These are phyloP conservation scores for Candida andamanensis DNA, from an alignment of 805 yeast genomes.

Conservation along the genomic window DNA sequence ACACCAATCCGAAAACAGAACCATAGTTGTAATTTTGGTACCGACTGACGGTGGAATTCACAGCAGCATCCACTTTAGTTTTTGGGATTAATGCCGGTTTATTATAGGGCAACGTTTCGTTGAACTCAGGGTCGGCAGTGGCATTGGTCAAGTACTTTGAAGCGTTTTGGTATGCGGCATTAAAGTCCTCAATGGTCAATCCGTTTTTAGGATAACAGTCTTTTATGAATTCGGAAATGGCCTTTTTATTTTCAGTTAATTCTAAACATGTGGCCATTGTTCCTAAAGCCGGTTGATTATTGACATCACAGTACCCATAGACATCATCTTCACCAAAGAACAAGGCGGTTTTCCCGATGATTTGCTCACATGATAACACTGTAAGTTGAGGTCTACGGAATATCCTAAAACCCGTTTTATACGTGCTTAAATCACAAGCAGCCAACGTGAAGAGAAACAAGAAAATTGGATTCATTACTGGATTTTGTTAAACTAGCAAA, in stretches of 20 bases:
- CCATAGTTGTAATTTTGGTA: conserved; percentile 33
- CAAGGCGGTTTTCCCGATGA: conserved; percentile 21
- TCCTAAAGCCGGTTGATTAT: conserved; percentile 36
- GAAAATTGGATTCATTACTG: no score
- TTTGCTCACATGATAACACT: conserved; percentile 20
- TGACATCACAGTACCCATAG: conserved; percentile 27
- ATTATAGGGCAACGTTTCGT: conserved; percentile 21
- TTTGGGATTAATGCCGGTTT: conserved; percentile 32
- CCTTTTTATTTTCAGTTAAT: conserved; percentile 11
- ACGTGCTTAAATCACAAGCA: conserved; percentile 1
- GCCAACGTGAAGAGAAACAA: neutral
- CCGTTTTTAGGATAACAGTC: conserved; percentile 18
- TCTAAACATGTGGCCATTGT: conserved; percentile 32
- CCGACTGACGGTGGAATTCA: conserved; percentile 24
- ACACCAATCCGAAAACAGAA: conserved; percentile 28
- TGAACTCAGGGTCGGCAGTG: conserved; percentile 22
- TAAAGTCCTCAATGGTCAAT: conserved; percentile 27
- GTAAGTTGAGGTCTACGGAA: conserved; percentile 21
- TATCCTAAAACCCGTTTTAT: conserved; percentile 16
- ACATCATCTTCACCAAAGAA: conserved; percentile 21
- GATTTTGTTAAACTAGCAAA: no score
- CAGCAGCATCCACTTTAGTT: conserved; percentile 21
- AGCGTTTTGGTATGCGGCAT: conserved; percentile 38
- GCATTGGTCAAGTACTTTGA: conserved; percentile 32
- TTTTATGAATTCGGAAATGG: conserved; percentile 19